Base-by-base conservation (phyloP, 129 eudicot species). In the Arctium minus region DNA sequence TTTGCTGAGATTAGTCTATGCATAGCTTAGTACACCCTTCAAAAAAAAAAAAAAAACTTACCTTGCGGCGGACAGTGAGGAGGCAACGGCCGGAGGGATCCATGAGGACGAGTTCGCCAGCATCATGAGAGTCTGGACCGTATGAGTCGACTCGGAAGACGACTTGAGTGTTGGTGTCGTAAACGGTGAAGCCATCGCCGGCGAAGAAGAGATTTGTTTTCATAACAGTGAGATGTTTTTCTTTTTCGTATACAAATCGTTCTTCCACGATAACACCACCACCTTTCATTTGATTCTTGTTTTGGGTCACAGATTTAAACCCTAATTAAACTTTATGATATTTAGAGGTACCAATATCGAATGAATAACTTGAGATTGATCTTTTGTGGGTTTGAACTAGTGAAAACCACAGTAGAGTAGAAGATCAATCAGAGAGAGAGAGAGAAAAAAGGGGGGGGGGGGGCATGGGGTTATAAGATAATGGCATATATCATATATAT, bases 1-100 rank as follows among this genome's bases (percentile, higher is more conserved):
- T 22, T 22, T 22, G 27, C 27, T 0, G 27, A 22, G 27, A 22
- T 22, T 22, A 22, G 27, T 22, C 27, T 22, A 22, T 0, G 27
- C 27, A 22, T 22, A 22, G 27, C 27, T 22, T 22, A 22, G 0
- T 0, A 22, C 27, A 22, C 27, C 27, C 27, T 22, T 22, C 27
- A 22, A 22, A 22, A 22, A 22, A 22, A 22, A 22, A 22, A 22
- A 22, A 22, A 22, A 22, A 9, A 44, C 1, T 1, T n/a, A 60
- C 99, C 97, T 96, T 96, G 15, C 99, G 97, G 75, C 97, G 94
- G 37, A 93, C 93, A 22, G 97, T 92, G 87, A 93, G 93, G 88
- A 96, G 87, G 84, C 97, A 96, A 0, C 92, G 88, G 33, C 98
- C 98, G 72, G 85, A 60, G 6, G 94, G 77, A 81, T 92, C 97